Percentiles rank a stretch among this genome's conserved stretches.
These are phyloP conservation scores for Fonticula alba DNA, from an alignment of 78 protist species.

Conservation along the genomic window DNA sequence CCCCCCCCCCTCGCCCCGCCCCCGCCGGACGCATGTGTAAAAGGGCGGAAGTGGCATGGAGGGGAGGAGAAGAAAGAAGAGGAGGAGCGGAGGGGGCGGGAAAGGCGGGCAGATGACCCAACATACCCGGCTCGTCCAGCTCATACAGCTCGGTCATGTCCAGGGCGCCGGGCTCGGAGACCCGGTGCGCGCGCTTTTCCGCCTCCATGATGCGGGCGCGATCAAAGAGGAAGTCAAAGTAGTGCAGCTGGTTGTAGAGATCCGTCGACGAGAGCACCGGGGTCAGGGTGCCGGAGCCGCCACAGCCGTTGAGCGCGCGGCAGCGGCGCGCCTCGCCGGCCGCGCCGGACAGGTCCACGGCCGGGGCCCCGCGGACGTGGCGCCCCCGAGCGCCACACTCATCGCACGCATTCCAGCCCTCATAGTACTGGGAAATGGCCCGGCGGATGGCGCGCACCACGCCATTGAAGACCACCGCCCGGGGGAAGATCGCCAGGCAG, in stretches of 20 bases:
- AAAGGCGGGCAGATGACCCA: too few relatives aligned
- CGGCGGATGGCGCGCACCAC: background rate
- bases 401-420: background rate
- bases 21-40: too few relatives aligned
- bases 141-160: too few relatives aligned
- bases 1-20: too few relatives aligned
- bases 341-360: background rate
- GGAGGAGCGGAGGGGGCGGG: too few relatives aligned
- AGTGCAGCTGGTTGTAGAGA: constrained; percentile 14
- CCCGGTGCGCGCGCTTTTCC: too few relatives aligned
- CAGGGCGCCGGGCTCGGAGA: too few relatives aligned
- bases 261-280: background rate
- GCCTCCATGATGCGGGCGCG: too few relatives aligned
- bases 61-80: too few relatives aligned
- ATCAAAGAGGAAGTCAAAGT: background rate
- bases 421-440: background rate
- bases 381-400: background rate
- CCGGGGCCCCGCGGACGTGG: background rate
- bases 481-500: background rate
- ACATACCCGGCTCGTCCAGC: too few relatives aligned
- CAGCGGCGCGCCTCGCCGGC: background rate
- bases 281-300: background rate
- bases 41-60: too few relatives aligned
- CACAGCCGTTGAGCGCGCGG: background rate
- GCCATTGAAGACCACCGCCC: background rate